These are phyloP conservation scores for Ceratocystis cubensis DNA, from an alignment of 2,329 filamentous ascomycete genomes.

Conservation along the genomic window DNA sequence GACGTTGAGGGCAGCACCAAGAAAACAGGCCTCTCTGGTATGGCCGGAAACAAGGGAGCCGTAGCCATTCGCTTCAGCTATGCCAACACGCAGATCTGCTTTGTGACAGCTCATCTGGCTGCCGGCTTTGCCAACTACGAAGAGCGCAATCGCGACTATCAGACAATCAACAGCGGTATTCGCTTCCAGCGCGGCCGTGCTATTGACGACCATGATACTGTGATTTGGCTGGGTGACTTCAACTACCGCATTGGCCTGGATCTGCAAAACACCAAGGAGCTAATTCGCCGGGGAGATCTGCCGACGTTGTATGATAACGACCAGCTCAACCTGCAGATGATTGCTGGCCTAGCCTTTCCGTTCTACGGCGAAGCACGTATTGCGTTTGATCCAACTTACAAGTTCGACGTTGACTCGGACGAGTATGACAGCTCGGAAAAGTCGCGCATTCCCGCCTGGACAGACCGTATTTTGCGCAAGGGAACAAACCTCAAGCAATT, in stretches of 20 bases:
- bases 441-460: constrained; percentile 90
- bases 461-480: constrained; percentile 81
- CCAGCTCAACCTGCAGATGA: constrained; percentile 95
- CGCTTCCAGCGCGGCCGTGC: constrained; percentile 81
- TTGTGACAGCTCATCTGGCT: constrained; percentile 91
- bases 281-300: constrained; percentile 61
- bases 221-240: constrained; percentile 95
- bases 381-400: constrained; percentile 86
- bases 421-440: constrained; percentile 94
- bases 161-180: constrained; percentile 73
- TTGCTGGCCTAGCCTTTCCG: constrained; percentile 75
- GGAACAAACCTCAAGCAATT: constrained; percentile 71
- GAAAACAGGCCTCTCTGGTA: constrained; percentile 87
- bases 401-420: constrained; percentile 81
- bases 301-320: constrained; percentile 81
- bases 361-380: constrained; percentile 87
- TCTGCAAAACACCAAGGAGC: constrained; percentile 61
- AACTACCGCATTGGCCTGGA: constrained; percentile 89
- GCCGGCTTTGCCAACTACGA: constrained; percentile 96
- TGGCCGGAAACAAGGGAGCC: constrained; percentile 95
- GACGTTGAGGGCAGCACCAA: constrained; percentile 95
- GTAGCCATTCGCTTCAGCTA: constrained; percentile 94
- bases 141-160: constrained; percentile 85
- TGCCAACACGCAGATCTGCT: constrained; percentile 82
- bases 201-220: constrained; percentile 80